phyloP scores from a whole-genome alignment of 1,284 basidiomycete species.

The Cronartium quercuum region DNA sequence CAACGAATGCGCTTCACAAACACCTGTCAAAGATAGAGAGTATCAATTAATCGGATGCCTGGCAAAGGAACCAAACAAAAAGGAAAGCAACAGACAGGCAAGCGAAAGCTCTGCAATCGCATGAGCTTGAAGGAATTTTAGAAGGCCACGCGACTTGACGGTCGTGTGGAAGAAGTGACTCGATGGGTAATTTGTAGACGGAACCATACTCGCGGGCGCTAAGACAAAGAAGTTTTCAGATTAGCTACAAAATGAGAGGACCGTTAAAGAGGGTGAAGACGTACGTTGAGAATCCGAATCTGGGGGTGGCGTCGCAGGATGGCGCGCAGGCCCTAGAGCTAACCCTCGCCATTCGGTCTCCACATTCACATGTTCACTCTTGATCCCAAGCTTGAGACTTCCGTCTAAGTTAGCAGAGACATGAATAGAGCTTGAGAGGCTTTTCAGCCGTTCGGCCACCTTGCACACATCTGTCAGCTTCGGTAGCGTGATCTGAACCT shows the following conservation, averaged over 20 bases:
- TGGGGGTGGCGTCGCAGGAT: not conserved
- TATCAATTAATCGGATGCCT: not conserved
- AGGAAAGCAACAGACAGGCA: conserved; percentile 11
- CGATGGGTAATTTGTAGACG: not conserved
- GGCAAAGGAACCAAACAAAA: not conserved
- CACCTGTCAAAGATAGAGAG: not conserved
- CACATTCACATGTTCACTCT: conserved; percentile 45
- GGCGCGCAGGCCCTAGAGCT: not conserved
- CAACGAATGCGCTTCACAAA: conserved; percentile 28
- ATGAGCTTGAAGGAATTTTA: conserved; percentile 28
- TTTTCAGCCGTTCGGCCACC: conserved; percentile 66
- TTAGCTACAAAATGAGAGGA: not conserved
- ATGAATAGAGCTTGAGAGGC: conserved; percentile 68
- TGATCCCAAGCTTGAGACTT: conserved; percentile 24
- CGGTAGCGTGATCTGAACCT: conserved; percentile 78
- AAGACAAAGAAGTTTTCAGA: not conserved
- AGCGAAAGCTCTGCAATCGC: conserved; percentile 14
- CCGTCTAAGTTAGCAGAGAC: conserved; percentile 62
- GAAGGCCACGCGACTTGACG: conserved; percentile 21
- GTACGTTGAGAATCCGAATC: not conserved
- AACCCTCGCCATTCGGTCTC: conserved; percentile 35
- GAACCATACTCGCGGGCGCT: not conserved
- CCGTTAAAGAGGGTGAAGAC: not conserved
- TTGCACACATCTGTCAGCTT: conserved; percentile 68
- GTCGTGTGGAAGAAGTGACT: conserved; percentile 11